These are phyloP conservation scores for Biscutella laevigata DNA, from an alignment of 441 rosid genomes.

Conservation along the genomic window DNA sequence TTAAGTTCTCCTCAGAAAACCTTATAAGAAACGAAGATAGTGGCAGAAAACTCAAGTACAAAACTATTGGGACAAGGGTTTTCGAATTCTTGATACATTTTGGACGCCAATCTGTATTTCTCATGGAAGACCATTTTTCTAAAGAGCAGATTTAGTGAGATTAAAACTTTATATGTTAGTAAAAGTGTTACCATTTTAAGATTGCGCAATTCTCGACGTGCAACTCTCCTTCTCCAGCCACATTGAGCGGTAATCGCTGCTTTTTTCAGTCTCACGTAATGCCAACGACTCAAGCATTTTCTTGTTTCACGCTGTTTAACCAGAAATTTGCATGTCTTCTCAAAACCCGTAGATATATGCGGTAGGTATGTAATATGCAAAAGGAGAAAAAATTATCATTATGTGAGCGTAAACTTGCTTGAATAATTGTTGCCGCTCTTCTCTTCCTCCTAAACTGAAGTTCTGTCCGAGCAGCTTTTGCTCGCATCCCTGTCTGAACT, in stretches of 20 bases:
- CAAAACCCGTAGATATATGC: conserved; percentile 3
- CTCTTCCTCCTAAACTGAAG: conserved; percentile 47
- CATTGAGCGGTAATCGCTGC: conserved; percentile 64
- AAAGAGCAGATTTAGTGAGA: not conserved
- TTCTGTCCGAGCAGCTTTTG: conserved; percentile 60
- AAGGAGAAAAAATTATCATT: not conserved
- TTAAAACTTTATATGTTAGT: not conserved
- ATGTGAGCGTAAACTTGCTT: conserved; percentile 38
- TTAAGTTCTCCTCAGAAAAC: not conserved
- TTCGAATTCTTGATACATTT: not conserved
- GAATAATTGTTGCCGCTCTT: conserved; percentile 61
- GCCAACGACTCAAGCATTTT: conserved; percentile 36
- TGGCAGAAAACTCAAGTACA: not conserved
- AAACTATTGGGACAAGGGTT: not conserved
- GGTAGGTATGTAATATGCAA: not conserved
- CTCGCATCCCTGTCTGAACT: conserved; percentile 71
- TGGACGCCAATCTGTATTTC: not conserved
- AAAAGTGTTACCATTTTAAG: conserved; percentile 55
- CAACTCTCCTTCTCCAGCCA: conserved; percentile 69
- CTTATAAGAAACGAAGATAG: not conserved
- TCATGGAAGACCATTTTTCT: not conserved
- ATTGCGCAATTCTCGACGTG: conserved; percentile 57
- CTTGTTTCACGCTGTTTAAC: conserved; percentile 58
- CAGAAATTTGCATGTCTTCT: conserved; percentile 17
- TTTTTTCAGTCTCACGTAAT: conserved; percentile 47